Conservation (phyloP, 2,329 filamentous ascomycete species). For the Talaromyces sp. region DNA sequence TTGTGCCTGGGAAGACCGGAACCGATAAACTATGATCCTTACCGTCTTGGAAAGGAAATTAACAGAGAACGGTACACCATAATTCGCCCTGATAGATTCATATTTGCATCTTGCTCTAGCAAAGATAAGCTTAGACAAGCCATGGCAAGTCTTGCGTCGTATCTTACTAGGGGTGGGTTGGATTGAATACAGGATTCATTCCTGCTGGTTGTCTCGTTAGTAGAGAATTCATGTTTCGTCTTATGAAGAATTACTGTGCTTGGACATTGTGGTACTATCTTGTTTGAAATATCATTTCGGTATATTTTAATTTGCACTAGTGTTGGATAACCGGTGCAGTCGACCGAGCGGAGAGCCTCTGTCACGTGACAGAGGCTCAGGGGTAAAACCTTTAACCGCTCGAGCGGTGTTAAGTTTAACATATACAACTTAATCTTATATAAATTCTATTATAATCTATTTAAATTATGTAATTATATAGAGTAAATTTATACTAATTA, state of each 20-base stretch:
- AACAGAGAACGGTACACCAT: constrained; percentile 22
- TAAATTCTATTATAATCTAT: no score
- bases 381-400: no score
- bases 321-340: no score
- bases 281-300: not conserved
- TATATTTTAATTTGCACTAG: not conserved
- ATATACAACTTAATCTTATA: no score
- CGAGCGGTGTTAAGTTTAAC: no score
- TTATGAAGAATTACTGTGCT: not conserved
- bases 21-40: constrained; percentile 24
- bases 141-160: not conserved
- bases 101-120: constrained; percentile 27
- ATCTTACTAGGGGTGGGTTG: not conserved
- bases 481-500: no score
- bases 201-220: not conserved
- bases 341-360: no score
- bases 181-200: not conserved
- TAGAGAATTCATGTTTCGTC: not conserved
- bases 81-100: constrained; percentile 28
- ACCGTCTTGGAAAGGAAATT: constrained; percentile 19
- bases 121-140: constrained; percentile 15
- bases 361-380: no score
- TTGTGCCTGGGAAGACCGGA: constrained; percentile 24
- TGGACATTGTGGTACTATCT: not conserved
- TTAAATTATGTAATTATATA: no score